These are phyloP conservation scores for Pilatotrama ljubarskyi DNA, from an alignment of 768 basidiomycete species.

Conservation along the genomic window DNA sequence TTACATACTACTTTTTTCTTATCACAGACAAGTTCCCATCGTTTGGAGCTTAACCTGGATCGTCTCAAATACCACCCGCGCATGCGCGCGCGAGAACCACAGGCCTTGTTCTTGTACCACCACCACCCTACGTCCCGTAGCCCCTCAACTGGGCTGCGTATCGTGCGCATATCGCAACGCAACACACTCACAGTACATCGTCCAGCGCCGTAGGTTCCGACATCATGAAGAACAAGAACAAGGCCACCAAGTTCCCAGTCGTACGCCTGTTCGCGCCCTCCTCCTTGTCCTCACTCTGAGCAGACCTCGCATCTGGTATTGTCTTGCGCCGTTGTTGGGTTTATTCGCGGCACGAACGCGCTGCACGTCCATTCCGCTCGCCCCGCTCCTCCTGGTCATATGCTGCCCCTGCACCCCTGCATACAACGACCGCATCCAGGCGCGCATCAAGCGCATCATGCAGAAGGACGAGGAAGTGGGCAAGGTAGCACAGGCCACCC, in stretches of 20 bases:
- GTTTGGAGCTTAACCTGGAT: no score
- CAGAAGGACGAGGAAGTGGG: conserved; percentile 99
- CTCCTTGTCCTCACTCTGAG: not conserved
- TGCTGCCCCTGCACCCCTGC: not conserved
- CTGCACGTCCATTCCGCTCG: not conserved
- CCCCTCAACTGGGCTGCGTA: no score
- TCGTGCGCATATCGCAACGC: no score
- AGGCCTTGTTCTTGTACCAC: not conserved
- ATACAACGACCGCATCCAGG: conserved; percentile 45
- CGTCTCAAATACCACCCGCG: not conserved
- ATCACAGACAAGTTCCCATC: no score
- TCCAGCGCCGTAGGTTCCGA: not conserved
- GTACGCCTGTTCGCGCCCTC: conserved; percentile 48
- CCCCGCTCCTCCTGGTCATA: not conserved
- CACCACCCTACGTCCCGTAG: no score
- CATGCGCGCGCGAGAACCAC: not conserved
- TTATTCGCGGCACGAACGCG: not conserved
- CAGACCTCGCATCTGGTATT: not conserved
- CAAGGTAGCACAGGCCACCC: conserved; percentile 95
- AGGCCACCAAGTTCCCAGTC: conserved; percentile 89
- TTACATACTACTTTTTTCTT: no score
- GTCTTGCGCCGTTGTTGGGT: not conserved
- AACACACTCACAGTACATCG: not conserved
- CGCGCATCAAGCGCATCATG: conserved; percentile 99
- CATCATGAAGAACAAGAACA: conserved; percentile 91